Percentiles rank a stretch among this genome's conserved stretches.
Conservation (phyloP, 352 stramenopile genomes). For the Globisporangium middletonii region DNA sequence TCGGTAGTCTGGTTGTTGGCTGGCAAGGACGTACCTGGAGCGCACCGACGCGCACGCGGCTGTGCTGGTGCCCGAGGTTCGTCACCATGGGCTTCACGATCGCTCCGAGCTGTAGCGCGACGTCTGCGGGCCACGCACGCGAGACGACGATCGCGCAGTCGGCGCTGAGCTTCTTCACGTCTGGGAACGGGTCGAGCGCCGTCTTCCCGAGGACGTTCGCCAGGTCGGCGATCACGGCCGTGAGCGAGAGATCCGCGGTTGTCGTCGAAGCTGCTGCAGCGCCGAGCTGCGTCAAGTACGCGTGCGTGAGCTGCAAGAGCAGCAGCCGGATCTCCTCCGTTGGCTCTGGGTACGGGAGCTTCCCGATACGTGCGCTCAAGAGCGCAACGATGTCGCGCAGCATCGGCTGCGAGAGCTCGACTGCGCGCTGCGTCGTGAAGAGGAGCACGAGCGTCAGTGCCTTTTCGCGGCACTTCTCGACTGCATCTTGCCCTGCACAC, state of each 20-base stretch:
- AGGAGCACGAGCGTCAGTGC: slow-evolving; percentile 53
- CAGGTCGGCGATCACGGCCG: slow-evolving; percentile 56
- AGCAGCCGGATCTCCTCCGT: slow-evolving; percentile 80
- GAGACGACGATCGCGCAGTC: slow-evolving; percentile 60
- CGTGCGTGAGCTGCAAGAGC: slow-evolving; percentile 50
- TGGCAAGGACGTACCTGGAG: slow-evolving; percentile 31
- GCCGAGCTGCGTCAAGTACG: slow-evolving; percentile 50
- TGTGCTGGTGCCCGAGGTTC: slow-evolving; percentile 82
- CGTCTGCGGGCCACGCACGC: slow-evolving; percentile 38
- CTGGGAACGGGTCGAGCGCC: slow-evolving; percentile 67
- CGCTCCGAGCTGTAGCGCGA: slow-evolving; percentile 61
- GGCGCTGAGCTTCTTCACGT: slow-evolving; percentile 71
- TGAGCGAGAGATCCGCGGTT: slow-evolving; percentile 19
- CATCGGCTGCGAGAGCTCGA: slow-evolving; percentile 32
- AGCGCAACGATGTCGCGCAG: slow-evolving; percentile 47
- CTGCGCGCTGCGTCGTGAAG: slow-evolving; percentile 38
- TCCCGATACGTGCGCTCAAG: slow-evolving; percentile 50
- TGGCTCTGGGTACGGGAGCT: slow-evolving; percentile 68
- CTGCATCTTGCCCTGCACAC: slow-evolving; percentile 37
- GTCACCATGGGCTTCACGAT: slow-evolving; percentile 58
- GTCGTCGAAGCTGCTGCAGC: slow-evolving; percentile 2
- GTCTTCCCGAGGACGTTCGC: slow-evolving; percentile 71
- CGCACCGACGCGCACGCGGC: slow-evolving; percentile 62
- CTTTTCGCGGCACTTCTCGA: slow-evolving; percentile 80
- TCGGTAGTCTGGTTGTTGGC: no score